A percentile compares a stretch with the other conserved stretches of the same genome.
Evolutionary conservation across 2,329 filamentous ascomycete genomes (phyloP).

Genomic region (Cephalotrichum gorgonifer): DNA sequence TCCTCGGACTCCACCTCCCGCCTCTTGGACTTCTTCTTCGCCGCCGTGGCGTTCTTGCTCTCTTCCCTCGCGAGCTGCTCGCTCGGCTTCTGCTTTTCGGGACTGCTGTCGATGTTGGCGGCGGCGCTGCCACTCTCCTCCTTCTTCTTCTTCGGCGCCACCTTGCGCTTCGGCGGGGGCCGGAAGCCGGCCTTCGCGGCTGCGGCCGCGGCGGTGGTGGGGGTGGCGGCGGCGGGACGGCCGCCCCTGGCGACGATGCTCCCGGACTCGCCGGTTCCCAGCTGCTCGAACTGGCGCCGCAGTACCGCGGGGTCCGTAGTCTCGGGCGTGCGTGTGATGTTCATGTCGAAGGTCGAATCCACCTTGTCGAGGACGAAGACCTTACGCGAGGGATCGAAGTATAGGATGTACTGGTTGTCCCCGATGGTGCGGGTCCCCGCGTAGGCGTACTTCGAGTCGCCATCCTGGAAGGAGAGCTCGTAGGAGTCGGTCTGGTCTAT

Average conservation of each 20-base stretch:
- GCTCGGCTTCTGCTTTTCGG: slow-evolving; percentile 10
- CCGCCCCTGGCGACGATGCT: slow-evolving; percentile 10
- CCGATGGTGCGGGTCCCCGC: slow-evolving; percentile 47
- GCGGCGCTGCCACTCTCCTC: too few species aligned
- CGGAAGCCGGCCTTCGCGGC: slow-evolving; percentile 16
- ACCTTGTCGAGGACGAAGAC: slow-evolving; percentile 75
- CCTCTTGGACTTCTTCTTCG: slow-evolving; percentile 18
- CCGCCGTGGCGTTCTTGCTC: neutral
- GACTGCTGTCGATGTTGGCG: slow-evolving; percentile 24
- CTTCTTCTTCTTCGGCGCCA: slow-evolving; percentile 21
- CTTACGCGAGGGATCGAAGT: slow-evolving; percentile 66
- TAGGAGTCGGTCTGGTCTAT: slow-evolving; percentile 40
- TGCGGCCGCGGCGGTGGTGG: slow-evolving; percentile 16
- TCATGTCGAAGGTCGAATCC: slow-evolving; percentile 79
- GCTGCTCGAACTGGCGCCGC: slow-evolving; percentile 55
- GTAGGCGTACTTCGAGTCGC: slow-evolving; percentile 48
- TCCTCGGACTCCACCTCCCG: slow-evolving; percentile 42
- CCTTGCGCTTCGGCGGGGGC: slow-evolving; percentile 14
- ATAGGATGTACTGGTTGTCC: slow-evolving; percentile 52
- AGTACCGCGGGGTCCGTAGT: slow-evolving; percentile 55
- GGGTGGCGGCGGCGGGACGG: slow-evolving; percentile 3
- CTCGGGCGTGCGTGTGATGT: slow-evolving; percentile 60
- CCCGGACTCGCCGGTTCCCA: slow-evolving; percentile 29
- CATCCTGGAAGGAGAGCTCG: slow-evolving; percentile 44
- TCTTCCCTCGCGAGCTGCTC: too few species aligned